Conservation (phyloP, 2,329 filamentous ascomycete species). For the Phialemonium atrogriseum region DNA sequence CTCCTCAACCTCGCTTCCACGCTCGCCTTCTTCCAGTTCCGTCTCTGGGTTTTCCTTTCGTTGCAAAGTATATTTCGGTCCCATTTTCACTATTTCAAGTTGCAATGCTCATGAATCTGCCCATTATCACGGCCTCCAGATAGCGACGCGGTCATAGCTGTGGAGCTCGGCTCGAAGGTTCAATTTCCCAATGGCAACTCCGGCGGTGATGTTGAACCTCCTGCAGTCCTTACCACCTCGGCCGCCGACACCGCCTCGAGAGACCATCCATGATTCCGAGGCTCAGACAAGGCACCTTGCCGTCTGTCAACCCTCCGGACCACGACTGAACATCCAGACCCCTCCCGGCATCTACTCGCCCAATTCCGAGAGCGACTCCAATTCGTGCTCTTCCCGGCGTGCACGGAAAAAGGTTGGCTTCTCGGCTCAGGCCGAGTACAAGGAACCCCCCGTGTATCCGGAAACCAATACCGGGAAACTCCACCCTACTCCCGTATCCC, state of each 20-base stretch:
- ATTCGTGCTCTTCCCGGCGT: slow-evolving; percentile 34
- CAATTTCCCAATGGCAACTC: slow-evolving; percentile 32
- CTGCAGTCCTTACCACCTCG: slow-evolving; percentile 47
- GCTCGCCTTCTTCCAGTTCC: too few species aligned
- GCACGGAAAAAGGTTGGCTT: slow-evolving; percentile 49
- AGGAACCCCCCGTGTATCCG: slow-evolving; percentile 39
- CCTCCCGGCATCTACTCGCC: slow-evolving; percentile 42
- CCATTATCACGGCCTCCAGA: too few species aligned
- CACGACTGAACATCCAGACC: slow-evolving; percentile 35
- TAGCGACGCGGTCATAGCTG: slow-evolving; percentile 4
- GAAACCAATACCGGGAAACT: slow-evolving; percentile 27
- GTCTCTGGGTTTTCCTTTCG: too few species aligned
- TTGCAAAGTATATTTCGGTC: too few species aligned
- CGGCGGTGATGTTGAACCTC: slow-evolving; percentile 25
- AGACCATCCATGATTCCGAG: slow-evolving; percentile 32
- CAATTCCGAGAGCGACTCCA: slow-evolving; percentile 30
- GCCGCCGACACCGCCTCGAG: slow-evolving; percentile 61
- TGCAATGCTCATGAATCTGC: too few species aligned
- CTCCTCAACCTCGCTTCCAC: too few species aligned
- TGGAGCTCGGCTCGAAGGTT: slow-evolving; percentile 4
- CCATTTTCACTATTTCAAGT: too few species aligned
- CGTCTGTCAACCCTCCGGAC: slow-evolving; percentile 28
- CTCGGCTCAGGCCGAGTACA: slow-evolving; percentile 47
- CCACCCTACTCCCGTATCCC: slow-evolving; percentile 32
- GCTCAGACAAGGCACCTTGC: slow-evolving; percentile 25